These are phyloP conservation scores for Metschnikowia gruessii DNA, from an alignment of 805 yeast genomes.

Conservation along the genomic window DNA sequence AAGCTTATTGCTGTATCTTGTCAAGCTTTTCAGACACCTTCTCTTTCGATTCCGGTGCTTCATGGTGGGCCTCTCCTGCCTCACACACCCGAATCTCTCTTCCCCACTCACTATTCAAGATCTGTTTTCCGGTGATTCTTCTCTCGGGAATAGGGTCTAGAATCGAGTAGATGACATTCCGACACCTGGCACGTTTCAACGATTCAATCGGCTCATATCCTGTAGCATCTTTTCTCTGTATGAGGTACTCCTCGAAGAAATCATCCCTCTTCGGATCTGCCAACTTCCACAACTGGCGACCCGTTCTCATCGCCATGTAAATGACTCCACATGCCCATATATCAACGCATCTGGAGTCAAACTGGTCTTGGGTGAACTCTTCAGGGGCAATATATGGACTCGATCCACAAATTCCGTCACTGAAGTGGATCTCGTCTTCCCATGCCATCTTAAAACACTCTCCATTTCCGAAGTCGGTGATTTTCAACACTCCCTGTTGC, in stretches of 20 bases:
- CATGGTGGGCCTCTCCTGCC: conserved; percentile 47
- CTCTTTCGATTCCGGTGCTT: background rate
- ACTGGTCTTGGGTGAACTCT: conserved; percentile 60
- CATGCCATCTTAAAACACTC: conserved; percentile 84
- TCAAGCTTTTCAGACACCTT: conserved; percentile 3
- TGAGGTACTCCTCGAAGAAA: conserved; percentile 69
- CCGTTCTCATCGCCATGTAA: conserved; percentile 92
- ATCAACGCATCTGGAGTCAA: conserved; percentile 81
- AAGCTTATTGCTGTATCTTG: background rate
- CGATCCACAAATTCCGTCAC: conserved; percentile 80
- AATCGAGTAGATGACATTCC: conserved; percentile 90
- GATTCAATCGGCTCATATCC: conserved; percentile 92
- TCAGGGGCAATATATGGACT: conserved; percentile 92
- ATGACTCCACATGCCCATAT: conserved; percentile 94
- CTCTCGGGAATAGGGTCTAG: conserved; percentile 88
- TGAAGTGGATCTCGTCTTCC: conserved; percentile 67
- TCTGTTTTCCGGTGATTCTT: conserved; percentile 83
- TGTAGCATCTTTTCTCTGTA: conserved; percentile 72
- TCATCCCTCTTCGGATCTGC: conserved; percentile 77
- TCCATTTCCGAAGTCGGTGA: conserved; percentile 85
- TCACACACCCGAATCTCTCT: conserved; percentile 79
- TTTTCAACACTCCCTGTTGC: conserved; percentile 67
- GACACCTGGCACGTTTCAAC: conserved; percentile 80
- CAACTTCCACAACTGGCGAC: conserved; percentile 86
- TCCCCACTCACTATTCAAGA: conserved; percentile 94